Conservation (phyloP, 140 eudicot species). For the Cichorium intybus region DNA sequence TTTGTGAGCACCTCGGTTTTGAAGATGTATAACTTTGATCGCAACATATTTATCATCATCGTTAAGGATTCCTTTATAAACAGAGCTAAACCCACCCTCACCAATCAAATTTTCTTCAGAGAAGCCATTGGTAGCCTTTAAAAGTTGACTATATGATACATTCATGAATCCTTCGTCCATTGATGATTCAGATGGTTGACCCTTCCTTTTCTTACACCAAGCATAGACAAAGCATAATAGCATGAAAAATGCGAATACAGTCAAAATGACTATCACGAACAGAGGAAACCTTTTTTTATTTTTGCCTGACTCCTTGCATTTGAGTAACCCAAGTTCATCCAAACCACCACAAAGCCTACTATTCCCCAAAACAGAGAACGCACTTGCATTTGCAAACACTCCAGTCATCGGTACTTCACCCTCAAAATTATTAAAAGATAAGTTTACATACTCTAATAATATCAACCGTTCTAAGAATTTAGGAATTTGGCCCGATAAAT, state of each 20-base stretch:
- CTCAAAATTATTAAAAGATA: conserved; percentile 37
- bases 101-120: conserved; percentile 32
- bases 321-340: conserved; percentile 24
- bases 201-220: neutral
- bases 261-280: conserved; percentile 7
- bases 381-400: conserved; percentile 28
- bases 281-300: neutral
- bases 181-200: neutral
- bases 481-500: conserved; percentile 46
- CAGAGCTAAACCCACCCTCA: conserved; percentile 26
- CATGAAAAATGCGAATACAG: neutral
- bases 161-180: neutral
- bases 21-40: conserved; percentile 34
- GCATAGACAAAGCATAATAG: neutral
- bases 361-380: conserved; percentile 25
- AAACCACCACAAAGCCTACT: conserved; percentile 38
- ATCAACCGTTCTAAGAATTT: conserved; percentile 6
- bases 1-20: conserved; percentile 18
- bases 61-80: conserved; percentile 29
- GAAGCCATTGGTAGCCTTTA: conserved; percentile 40
- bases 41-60: conserved; percentile 19
- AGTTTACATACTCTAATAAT: conserved; percentile 11
- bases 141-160: conserved; percentile 20
- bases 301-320: conserved; percentile 22
- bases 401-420: conserved; percentile 30